Percentiles rank a stretch among this genome's conserved stretches.
These are phyloP conservation scores for Friedmanniomyces simplex DNA, from an alignment of 495 filamentous ascomycete genomes.

Conservation along the genomic window DNA sequence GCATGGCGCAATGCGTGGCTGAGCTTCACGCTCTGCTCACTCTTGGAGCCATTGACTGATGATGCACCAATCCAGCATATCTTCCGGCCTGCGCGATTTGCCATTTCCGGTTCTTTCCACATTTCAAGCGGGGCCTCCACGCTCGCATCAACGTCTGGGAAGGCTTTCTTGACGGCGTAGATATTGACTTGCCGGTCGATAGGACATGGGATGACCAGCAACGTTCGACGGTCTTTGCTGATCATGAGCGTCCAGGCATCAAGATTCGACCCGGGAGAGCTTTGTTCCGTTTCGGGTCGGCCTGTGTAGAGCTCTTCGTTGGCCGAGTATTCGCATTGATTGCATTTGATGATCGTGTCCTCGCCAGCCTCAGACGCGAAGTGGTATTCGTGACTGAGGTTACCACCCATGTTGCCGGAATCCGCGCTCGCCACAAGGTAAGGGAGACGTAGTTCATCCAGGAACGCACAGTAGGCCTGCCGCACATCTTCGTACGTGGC, in stretches of 20 bases:
- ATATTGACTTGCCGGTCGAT: slow-evolving; percentile 49
- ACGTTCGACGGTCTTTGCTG: slow-evolving; percentile 52
- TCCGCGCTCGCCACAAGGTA: slow-evolving; percentile 79
- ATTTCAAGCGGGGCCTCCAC: background rate
- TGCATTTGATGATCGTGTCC: slow-evolving; percentile 71
- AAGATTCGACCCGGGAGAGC: background rate
- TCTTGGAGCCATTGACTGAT: no score
- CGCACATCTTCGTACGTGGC: slow-evolving; percentile 68
- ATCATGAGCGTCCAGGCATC: slow-evolving; percentile 28
- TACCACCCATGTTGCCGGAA: slow-evolving; percentile 92
- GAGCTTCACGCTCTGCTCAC: no score
- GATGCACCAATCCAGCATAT: no score
- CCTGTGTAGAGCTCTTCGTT: slow-evolving; percentile 69
- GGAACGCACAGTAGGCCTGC: slow-evolving; percentile 59
- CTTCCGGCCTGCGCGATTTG: no score
- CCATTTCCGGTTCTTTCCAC: background rate
- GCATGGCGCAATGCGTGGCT: no score
- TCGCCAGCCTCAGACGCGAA: slow-evolving; percentile 73
- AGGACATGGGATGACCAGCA: slow-evolving; percentile 61
- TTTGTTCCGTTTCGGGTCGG: background rate
- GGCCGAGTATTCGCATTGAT: slow-evolving; percentile 59
- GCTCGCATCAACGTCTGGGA: slow-evolving; percentile 39
- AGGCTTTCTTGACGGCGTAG: slow-evolving; percentile 56
- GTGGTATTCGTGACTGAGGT: slow-evolving; percentile 89
- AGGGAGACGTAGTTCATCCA: slow-evolving; percentile 73